Percentiles rank a stretch among this genome's conserved stretches.
Conservation (phyloP, 2,329 filamentous ascomycete genomes). For the Cyphellophora attinorum region DNA sequence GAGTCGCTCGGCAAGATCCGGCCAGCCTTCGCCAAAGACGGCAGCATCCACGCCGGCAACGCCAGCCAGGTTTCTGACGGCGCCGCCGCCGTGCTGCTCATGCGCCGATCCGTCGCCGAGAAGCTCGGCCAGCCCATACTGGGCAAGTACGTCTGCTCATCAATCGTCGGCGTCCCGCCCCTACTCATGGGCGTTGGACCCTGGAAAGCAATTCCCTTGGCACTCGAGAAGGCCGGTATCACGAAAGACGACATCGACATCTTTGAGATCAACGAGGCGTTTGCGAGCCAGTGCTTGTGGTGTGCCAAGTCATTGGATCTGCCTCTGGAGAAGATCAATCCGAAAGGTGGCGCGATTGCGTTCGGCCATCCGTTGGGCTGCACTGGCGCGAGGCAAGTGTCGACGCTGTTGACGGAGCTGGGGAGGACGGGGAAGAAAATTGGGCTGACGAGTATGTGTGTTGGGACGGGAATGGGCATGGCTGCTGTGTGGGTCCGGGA, state of each 20-base stretch:
- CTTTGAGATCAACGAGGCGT: slow-evolving; percentile 98
- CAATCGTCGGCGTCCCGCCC: slow-evolving; percentile 79
- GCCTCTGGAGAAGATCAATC: slow-evolving; percentile 81
- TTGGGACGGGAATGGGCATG: slow-evolving; percentile 97
- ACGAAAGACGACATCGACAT: slow-evolving; percentile 87
- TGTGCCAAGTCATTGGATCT: slow-evolving; percentile 81
- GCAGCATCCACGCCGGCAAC: slow-evolving; percentile 91
- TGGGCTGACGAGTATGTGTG: slow-evolving; percentile 90
- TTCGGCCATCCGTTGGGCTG: slow-evolving; percentile 93
- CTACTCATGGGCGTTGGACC: slow-evolving; percentile 94
- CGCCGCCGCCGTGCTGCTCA: slow-evolving; percentile 86
- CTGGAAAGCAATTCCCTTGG: slow-evolving; percentile 90
- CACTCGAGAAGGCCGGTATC: slow-evolving; percentile 78
- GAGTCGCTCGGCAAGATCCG: slow-evolving; percentile 87
- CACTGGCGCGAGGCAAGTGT: slow-evolving; percentile 88
- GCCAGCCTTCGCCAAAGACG: slow-evolving; percentile 82
- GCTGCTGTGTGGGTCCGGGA: slow-evolving; percentile 93
- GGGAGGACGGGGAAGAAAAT: slow-evolving; percentile 74
- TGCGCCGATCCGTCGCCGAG: slow-evolving; percentile 88
- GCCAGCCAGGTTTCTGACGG: slow-evolving; percentile 93
- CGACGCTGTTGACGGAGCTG: slow-evolving; percentile 83
- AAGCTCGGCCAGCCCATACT: slow-evolving; percentile 78
- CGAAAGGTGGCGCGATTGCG: slow-evolving; percentile 91
- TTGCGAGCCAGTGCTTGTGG: slow-evolving; percentile 90
- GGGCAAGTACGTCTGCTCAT: slow-evolving; percentile 82